A percentile compares a stretch with the other conserved stretches of the same genome.
phyloP scores from a whole-genome alignment of 306 rosid genomes.

The Castanea mollissima region DNA sequence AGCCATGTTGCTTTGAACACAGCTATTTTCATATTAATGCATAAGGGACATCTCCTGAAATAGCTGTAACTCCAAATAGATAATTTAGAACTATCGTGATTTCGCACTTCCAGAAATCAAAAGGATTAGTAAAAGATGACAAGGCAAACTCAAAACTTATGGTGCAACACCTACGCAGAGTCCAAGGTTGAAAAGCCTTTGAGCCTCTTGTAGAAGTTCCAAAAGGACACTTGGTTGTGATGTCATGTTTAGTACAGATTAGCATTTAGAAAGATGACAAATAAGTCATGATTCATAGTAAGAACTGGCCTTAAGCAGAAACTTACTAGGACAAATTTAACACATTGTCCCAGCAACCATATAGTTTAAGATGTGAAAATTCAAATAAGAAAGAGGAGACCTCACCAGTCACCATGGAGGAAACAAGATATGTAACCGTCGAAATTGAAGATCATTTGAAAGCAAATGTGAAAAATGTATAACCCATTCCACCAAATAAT shows the following conservation, averaged over 20 bases:
- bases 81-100: neutral
- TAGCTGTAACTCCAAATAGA: neutral
- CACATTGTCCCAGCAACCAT: neutral
- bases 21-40: neutral
- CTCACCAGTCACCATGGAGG: neutral
- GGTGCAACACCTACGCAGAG: neutral
- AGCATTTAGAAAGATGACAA: neutral
- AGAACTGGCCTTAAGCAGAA: neutral
- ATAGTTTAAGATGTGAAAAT: neutral
- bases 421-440: neutral
- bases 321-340: neutral
- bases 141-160: neutral
- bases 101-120: neutral
- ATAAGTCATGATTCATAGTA: neutral
- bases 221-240: neutral
- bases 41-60: neutral
- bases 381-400: neutral
- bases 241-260: neutral
- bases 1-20: neutral
- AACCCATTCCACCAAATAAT: constrained; percentile 9
- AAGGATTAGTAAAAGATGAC: neutral
- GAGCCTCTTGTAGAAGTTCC: neutral
- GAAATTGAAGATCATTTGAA: neutral
- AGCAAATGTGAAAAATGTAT: neutral
- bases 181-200: neutral